A percentile compares a stretch with the other conserved stretches of the same genome.
These are phyloP conservation scores for Pleurotus djamor DNA, from an alignment of 768 basidiomycete genomes.

Conservation along the genomic window DNA sequence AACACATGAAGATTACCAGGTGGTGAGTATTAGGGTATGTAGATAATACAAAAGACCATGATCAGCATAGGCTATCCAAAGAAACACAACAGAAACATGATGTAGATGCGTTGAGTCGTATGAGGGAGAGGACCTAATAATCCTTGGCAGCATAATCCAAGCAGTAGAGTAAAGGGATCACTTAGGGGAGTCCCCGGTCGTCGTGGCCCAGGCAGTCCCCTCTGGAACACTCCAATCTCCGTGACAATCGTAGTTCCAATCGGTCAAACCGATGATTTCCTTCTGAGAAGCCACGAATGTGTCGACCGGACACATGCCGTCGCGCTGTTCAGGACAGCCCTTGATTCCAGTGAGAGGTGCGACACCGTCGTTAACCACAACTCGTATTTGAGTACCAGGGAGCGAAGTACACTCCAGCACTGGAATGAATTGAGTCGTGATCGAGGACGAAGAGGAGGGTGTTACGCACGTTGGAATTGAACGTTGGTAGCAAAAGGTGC, in stretches of 20 bases:
- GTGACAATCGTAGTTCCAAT: conserved; percentile 75
- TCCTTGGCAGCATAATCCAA: neutral
- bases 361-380: conserved; percentile 88
- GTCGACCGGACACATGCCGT: conserved; percentile 79
- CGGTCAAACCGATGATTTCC: conserved; percentile 59
- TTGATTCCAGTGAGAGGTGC: conserved; percentile 75
- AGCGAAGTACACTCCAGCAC: conserved; percentile 60
- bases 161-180: neutral
- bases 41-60: neutral
- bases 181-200: conserved; percentile 61
- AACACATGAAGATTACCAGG: neutral
- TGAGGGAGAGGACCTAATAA: no score
- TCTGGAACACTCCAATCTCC: conserved; percentile 74
- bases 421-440: conserved; percentile 25
- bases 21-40: neutral
- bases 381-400: conserved; percentile 62
- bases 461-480: conserved; percentile 76
- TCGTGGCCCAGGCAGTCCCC: conserved; percentile 70
- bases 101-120: neutral
- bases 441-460: neutral
- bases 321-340: conserved; percentile 68
- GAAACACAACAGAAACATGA: neutral
- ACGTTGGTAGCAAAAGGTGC: conserved; percentile 89
- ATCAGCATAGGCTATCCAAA: no score
- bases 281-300: conserved; percentile 71